These are phyloP conservation scores for Cyclocybe cylindracea DNA, from an alignment of 768 basidiomycete genomes.

Conservation along the genomic window DNA sequence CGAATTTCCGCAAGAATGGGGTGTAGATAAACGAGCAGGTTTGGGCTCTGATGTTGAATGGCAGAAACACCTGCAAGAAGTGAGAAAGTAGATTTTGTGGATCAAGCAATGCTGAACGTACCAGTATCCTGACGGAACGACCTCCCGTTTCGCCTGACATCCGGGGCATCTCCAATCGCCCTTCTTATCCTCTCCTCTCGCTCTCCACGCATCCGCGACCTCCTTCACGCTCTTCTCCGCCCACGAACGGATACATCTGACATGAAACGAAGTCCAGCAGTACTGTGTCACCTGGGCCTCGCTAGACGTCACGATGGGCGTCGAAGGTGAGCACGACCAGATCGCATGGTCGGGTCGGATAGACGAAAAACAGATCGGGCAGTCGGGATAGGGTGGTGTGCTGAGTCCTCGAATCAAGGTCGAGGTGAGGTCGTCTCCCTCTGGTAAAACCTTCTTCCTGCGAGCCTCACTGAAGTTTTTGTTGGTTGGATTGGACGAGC, in stretches of 20 bases:
- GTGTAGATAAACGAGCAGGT: slow-evolving; percentile 65
- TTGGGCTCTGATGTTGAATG: slow-evolving; percentile 72
- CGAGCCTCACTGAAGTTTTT: slow-evolving; percentile 3
- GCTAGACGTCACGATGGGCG: slow-evolving; percentile 38
- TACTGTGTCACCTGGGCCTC: slow-evolving; percentile 50
- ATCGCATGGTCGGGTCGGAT: slow-evolving; percentile 79
- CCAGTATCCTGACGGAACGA: slow-evolving; percentile 68
- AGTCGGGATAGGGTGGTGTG: slow-evolving; percentile 74
- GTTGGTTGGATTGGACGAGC: background rate
- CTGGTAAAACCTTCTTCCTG: slow-evolving; percentile 14
- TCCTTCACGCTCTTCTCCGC: slow-evolving; percentile 80
- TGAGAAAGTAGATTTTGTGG: background rate
- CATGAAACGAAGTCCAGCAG: slow-evolving; percentile 91
- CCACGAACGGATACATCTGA: slow-evolving; percentile 90
- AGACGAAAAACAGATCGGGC: slow-evolving; percentile 79
- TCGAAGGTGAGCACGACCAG: slow-evolving; percentile 83
- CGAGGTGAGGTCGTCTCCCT: slow-evolving; percentile 71
- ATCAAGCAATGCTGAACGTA: slow-evolving; percentile 30
- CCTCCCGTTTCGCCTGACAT: slow-evolving; percentile 79
- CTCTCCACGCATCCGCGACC: slow-evolving; percentile 68
- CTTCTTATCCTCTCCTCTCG: slow-evolving; percentile 62
- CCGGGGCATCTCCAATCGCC: slow-evolving; percentile 95
- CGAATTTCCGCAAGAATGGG: slow-evolving; percentile 74
- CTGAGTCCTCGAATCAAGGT: slow-evolving; percentile 65
- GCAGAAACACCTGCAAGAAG: slow-evolving; percentile 75